Percentiles rank a stretch among this genome's conserved stretches.
These are phyloP conservation scores for Pseudogymnoascus sp. DNA, from an alignment of 2,329 filamentous ascomycete genomes.

Conservation along the genomic window DNA sequence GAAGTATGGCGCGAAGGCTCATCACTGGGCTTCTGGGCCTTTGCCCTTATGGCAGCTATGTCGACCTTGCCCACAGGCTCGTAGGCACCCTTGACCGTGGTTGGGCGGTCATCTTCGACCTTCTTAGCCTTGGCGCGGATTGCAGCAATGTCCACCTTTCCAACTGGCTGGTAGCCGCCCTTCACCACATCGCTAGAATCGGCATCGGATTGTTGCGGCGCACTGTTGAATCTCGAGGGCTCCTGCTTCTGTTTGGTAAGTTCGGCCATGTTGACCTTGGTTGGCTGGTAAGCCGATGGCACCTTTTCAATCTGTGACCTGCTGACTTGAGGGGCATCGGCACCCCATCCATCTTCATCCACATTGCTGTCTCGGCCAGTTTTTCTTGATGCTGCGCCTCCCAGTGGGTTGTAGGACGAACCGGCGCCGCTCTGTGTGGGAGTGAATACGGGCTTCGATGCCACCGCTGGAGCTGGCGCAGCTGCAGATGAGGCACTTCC, in stretches of 20 bases:
- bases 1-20: constrained; percentile 32
- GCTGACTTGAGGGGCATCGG: constrained; percentile 84
- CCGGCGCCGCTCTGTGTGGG: constrained; percentile 52
- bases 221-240: constrained; percentile 51
- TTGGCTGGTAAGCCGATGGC: constrained; percentile 84
- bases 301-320: constrained; percentile 87
- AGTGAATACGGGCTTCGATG: constrained; percentile 87
- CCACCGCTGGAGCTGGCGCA: constrained; percentile 53
- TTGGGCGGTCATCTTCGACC: constrained; percentile 69
- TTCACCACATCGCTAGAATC: constrained; percentile 58
- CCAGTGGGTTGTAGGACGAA: constrained; percentile 56
- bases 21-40: constrained; percentile 57
- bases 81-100: constrained; percentile 83
- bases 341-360: constrained; percentile 88
- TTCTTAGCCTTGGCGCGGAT: constrained; percentile 69
- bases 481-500: constrained; percentile 46
- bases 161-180: constrained; percentile 86
- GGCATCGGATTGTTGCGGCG: constrained; percentile 37
- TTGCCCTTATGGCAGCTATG: constrained; percentile 85
- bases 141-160: constrained; percentile 94
- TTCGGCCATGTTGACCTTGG: constrained; percentile 87
- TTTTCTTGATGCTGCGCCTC: constrained; percentile 55
- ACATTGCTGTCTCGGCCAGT: constrained; percentile 46
- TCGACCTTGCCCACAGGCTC: constrained; percentile 95
- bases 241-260: constrained; percentile 67